Evolutionary conservation across 2,329 filamentous ascomycete genomes (phyloP).

Genomic region (Macrophomina phaseolina): DNA sequence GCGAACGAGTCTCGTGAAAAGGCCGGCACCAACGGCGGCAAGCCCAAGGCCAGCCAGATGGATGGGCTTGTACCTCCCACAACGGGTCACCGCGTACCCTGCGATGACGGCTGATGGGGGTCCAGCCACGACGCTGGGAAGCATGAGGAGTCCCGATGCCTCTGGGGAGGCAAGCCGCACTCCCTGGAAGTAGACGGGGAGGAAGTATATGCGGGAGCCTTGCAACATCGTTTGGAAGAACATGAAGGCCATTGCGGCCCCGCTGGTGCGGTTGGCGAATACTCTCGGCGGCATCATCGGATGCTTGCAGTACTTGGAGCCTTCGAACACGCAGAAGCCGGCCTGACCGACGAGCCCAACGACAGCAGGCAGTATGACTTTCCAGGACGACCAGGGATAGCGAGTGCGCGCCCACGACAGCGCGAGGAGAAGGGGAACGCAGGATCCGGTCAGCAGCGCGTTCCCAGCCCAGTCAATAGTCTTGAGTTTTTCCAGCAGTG

Average conservation of each 20-base stretch:
- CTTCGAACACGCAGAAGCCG: conserved; percentile 48
- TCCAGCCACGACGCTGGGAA: conserved; percentile 38
- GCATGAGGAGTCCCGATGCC: conserved; percentile 42
- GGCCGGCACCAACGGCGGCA: conserved; percentile 33
- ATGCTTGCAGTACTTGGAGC: conserved; percentile 36
- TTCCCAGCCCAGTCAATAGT: conserved; percentile 54
- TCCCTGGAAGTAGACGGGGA: conserved; percentile 55
- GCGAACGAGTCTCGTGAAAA: conserved; percentile 32
- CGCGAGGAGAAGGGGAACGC: conserved; percentile 50
- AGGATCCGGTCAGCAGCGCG: conserved; percentile 47
- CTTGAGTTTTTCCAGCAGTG: conserved; percentile 32
- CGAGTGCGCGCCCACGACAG: conserved; percentile 53
- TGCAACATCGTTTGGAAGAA: conserved; percentile 46
- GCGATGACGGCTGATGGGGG: conserved; percentile 36
- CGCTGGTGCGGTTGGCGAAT: conserved; percentile 52
- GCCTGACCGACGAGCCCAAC: conserved; percentile 50
- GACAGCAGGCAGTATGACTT: conserved; percentile 52
- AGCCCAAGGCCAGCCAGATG: conserved; percentile 33
- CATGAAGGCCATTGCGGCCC: conserved; percentile 46
- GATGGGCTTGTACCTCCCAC: conserved; percentile 33
- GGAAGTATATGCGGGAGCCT: conserved; percentile 48
- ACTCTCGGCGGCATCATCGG: conserved; percentile 51
- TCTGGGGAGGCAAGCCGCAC: conserved; percentile 44
- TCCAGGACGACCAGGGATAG: conserved; percentile 50
- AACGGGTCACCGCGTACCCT: conserved; percentile 39